A percentile compares a stretch with the other conserved stretches of the same genome.
phyloP scores from a whole-genome alignment of 495 filamentous ascomycete species.

The Pyrenula aspistea region DNA sequence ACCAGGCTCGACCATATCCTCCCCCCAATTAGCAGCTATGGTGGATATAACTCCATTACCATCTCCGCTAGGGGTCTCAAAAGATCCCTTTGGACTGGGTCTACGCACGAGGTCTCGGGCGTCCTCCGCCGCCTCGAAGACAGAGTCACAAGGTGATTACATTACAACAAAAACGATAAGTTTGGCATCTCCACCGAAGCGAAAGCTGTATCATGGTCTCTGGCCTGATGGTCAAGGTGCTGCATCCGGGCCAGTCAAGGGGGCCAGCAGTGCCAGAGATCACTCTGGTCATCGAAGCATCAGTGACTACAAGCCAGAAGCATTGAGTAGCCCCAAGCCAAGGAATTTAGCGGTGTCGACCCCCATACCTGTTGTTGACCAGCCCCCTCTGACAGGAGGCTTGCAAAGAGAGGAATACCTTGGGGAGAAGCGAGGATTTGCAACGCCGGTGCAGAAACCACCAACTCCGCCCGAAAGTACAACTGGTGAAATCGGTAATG shows the following conservation, averaged over 20 bases:
- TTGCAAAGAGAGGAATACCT: slow-evolving; percentile 76
- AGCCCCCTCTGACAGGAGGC: slow-evolving; percentile 17
- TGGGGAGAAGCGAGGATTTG: slow-evolving; percentile 61
- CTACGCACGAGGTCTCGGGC: slow-evolving; percentile 3
- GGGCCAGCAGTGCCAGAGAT: slow-evolving; percentile 10
- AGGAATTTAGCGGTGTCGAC: slow-evolving; percentile 60
- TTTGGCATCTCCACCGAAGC: slow-evolving; percentile 34
- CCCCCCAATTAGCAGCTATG: slow-evolving; percentile 70
- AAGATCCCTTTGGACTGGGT: slow-evolving; percentile 56
- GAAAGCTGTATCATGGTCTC: slow-evolving; percentile 35
- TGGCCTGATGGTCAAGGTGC: slow-evolving; percentile 3
- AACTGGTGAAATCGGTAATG: slow-evolving; percentile 19
- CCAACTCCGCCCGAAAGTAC: slow-evolving; percentile 64
- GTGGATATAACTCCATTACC: slow-evolving; percentile 86
- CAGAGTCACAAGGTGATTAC: background rate
- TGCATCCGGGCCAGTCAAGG: slow-evolving; percentile 1
- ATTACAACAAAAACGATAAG: slow-evolving; percentile 5
- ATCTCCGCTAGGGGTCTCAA: slow-evolving; percentile 63
- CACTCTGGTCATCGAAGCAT: slow-evolving; percentile 60
- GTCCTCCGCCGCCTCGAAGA: background rate
- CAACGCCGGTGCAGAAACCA: slow-evolving; percentile 37
- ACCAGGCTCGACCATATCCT: slow-evolving; percentile 47
- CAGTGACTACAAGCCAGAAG: slow-evolving; percentile 75
- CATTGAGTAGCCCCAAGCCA: slow-evolving; percentile 41
- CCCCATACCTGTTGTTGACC: slow-evolving; percentile 24